Percentiles rank a stretch among this genome's conserved stretches.
Evolutionary conservation across 23 red algal genomes (phyloP).

Genomic region (Rhodosorus marinus): DNA sequence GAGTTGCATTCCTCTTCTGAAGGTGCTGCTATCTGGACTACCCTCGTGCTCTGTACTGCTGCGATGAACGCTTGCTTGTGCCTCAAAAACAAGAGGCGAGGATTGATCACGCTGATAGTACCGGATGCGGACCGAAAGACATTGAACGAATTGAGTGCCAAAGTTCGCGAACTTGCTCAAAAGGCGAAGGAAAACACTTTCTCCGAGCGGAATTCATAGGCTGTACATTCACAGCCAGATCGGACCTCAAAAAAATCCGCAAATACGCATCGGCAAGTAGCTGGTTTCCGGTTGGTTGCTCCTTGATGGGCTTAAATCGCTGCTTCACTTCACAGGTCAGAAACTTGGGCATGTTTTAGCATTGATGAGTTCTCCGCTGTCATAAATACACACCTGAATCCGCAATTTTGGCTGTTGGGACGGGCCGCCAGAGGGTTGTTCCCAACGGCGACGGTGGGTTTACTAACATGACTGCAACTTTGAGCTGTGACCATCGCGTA

Average conservation of each 20-base stretch:
- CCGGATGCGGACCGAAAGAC: constrained; percentile 73
- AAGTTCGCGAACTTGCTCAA: constrained; percentile 59
- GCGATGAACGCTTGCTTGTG: too few relatives aligned
- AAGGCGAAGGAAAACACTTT: constrained; percentile 65
- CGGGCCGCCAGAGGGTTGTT: constrained; percentile 32
- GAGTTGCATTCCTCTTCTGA: too few relatives aligned
- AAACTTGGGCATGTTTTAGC: constrained; percentile 88
- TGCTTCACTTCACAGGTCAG: too few relatives aligned
- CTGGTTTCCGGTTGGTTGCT: background rate
- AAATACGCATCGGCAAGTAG: background rate
- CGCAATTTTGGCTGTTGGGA: constrained; percentile 88
- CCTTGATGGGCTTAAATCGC: too few relatives aligned
- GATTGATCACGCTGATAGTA: constrained; percentile 83
- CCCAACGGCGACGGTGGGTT: constrained; percentile 9
- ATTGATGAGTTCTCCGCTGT: constrained; percentile 81
- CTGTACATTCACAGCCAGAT: constrained; percentile 89
- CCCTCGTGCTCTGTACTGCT: too few relatives aligned
- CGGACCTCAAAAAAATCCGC: too few relatives aligned
- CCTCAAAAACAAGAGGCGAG: constrained; percentile 3
- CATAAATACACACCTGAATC: constrained; percentile 94
- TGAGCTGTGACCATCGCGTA: constrained; percentile 94
- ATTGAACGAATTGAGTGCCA: constrained; percentile 39
- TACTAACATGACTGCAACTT: constrained; percentile 29
- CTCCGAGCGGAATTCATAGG: constrained; percentile 74
- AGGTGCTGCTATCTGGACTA: too few relatives aligned